Evolutionary conservation across 1,284 basidiomycete genomes (phyloP), one percentile per base, ranked within the genome.

Genomic region (Boletellus dicymbophilus): DNA sequence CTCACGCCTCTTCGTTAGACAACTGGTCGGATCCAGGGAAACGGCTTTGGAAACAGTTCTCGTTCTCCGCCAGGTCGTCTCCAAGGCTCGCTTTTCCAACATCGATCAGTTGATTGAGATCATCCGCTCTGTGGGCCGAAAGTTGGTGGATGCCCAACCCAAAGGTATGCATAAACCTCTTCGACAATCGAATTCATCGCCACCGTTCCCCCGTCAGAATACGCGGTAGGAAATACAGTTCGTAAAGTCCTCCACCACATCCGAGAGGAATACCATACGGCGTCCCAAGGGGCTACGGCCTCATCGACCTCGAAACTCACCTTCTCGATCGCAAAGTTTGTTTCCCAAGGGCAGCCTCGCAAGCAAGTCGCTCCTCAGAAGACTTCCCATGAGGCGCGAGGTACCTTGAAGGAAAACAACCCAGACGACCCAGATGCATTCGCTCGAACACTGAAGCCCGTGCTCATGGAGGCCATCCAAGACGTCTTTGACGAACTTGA

Each of bases 401-500:
- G 74, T 12, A 77, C 78, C 5, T 60, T 87, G 40, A 82, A 76
- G 56, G 86, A 90, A 65, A 78, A 85, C 57, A 82, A 88, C 66
- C 73, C 79, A 0, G 79, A 87, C 48, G 88, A 90, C 66, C 85
- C 82, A 0, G 85, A 89, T 61, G 82, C 84, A 15, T 89, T 90
- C 61, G 83, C 88, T 10, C 73, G 77, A 41, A 80, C 78, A 12
- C 62, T 90, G 38, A 90, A 88, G 66, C 88, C 88, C 4, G 85
- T 90, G 1, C 74, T 95, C 43, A 92, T 95, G 78, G 90, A 93
- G 69, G 93, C 91, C 2, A 93, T 96, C 51, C 88, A 95, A 62
- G 92, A 98, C 66, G 89, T 98, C 15, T 79, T 98, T 41, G 94
- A 97, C 60, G 97, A 99, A 69, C 75, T 99, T 42, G 96, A 98